phyloP scores from a whole-genome alignment of 257 asterid genomes.

The Buddleja alternifolia region DNA sequence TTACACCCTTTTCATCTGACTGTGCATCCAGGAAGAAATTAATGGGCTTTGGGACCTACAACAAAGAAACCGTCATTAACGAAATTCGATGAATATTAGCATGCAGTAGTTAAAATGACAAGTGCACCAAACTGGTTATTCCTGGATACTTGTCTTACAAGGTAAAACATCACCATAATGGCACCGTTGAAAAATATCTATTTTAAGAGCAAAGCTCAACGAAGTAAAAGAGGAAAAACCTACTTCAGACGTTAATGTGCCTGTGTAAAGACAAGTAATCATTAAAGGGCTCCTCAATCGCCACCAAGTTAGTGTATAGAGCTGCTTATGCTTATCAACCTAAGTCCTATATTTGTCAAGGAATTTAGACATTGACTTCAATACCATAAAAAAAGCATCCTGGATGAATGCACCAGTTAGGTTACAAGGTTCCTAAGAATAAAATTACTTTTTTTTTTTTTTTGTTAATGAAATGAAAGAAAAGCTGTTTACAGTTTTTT shows the following conservation, averaged over 20 bases:
- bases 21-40: conserved; percentile 69
- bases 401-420: background rate
- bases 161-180: conserved; percentile 13
- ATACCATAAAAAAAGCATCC: conserved; percentile 11
- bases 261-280: conserved; percentile 12
- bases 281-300: conserved; percentile 19
- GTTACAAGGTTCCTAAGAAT: conserved; percentile 15
- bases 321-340: conserved; percentile 13
- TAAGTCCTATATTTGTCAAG: background rate
- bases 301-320: background rate
- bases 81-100: conserved; percentile 23
- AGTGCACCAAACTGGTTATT: conserved; percentile 23
- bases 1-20: conserved; percentile 78
- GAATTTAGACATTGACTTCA: background rate
- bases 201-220: conserved; percentile 8
- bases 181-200: background rate
- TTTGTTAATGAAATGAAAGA: background rate
- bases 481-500: background rate
- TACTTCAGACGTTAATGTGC: conserved; percentile 2
- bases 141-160: conserved; percentile 9
- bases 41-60: conserved; percentile 91
- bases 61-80: conserved; percentile 28
- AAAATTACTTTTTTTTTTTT: background rate
- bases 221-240: conserved; percentile 4
- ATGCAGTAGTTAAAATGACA: conserved; percentile 19